Conservation (phyloP, 176 grass and related monocot genomes). For the Oropetium thomaeum region DNA sequence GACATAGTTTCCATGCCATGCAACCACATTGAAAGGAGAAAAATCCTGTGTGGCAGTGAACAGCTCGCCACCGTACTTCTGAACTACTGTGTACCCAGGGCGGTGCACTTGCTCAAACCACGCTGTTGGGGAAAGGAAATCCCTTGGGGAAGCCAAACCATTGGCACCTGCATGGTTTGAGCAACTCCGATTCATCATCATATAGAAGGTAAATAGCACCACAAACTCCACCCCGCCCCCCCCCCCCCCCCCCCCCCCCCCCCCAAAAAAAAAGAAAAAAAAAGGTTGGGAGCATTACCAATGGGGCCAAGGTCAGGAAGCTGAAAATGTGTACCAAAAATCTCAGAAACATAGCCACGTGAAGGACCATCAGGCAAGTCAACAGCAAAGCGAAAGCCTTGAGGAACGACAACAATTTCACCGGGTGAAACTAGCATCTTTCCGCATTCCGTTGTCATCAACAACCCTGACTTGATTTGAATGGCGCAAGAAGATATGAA, state of each 20-base stretch:
- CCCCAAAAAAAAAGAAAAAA: too few species aligned
- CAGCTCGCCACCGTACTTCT: conserved; percentile 85
- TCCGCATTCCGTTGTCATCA: conserved; percentile 88
- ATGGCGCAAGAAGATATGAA: conserved; percentile 32
- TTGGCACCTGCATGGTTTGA: conserved; percentile 92
- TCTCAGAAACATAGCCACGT: conserved; percentile 83
- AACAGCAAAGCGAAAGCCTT: conserved; percentile 81
- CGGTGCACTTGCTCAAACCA: conserved; percentile 71
- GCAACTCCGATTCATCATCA: too few species aligned
- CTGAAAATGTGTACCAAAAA: conserved; percentile 87
- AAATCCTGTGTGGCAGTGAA: conserved; percentile 93
- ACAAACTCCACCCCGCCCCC: too few species aligned
- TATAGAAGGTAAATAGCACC: too few species aligned
- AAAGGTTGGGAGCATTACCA: conserved; percentile 41
- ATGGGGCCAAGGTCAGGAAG: conserved; percentile 95
- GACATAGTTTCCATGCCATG: conserved; percentile 97
- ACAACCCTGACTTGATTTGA: conserved; percentile 75
- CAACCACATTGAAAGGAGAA: conserved; percentile 89
- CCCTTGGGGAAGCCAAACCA: conserved; percentile 74
- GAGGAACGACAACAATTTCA: conserved; percentile 88
- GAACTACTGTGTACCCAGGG: conserved; percentile 69
- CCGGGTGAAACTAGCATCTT: conserved; percentile 71
- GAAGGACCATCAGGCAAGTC: conserved; percentile 76
- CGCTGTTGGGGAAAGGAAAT: conserved; percentile 80
- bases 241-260: too few species aligned